Conservation (phyloP, 495 filamentous ascomycete species). For the Baudoinia panamericana region DNA sequence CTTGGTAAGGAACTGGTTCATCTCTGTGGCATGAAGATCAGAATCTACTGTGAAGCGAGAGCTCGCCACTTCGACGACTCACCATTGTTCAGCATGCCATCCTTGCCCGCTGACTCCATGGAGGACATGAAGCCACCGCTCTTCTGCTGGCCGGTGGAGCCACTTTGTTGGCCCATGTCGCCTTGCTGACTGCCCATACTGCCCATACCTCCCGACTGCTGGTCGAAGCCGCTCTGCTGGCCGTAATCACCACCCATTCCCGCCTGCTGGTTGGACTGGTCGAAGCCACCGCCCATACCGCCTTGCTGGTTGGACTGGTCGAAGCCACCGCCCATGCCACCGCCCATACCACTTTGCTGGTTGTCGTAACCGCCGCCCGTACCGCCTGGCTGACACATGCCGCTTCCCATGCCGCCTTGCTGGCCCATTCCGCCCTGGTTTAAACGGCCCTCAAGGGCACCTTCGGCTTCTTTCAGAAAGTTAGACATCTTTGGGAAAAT, state of each 20-base stretch:
- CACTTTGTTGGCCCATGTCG: neutral
- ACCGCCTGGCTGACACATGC: constrained; percentile 6
- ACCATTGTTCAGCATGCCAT: constrained; percentile 7
- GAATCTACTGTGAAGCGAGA: neutral
- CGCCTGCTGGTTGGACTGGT: constrained; percentile 1
- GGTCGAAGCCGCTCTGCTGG: neutral
- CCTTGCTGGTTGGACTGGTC: constrained; percentile 2
- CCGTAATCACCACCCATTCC: constrained; percentile 1
- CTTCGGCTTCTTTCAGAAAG: constrained; percentile 4
- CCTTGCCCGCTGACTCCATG: constrained; percentile 1
- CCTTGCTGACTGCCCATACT: neutral
- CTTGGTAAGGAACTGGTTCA: constrained; percentile 11
- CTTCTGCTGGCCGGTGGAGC: constrained; percentile 3
- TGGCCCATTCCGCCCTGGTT: constrained; percentile 6
- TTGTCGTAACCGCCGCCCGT: constrained; percentile 2
- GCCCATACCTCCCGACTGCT: constrained; percentile 3
- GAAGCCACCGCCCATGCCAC: constrained; percentile 2
- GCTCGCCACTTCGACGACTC: too few relatives aligned
- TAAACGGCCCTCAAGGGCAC: neutral
- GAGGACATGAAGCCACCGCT: constrained; percentile 3
- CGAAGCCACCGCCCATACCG: neutral
- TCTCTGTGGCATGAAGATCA: neutral
- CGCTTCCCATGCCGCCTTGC: constrained; percentile 8
- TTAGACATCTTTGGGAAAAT: constrained; percentile 3
- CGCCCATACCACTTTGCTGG: neutral